Conservation (phyloP, 2,329 filamentous ascomycete species). For the Diaporthe ilicicola region DNA sequence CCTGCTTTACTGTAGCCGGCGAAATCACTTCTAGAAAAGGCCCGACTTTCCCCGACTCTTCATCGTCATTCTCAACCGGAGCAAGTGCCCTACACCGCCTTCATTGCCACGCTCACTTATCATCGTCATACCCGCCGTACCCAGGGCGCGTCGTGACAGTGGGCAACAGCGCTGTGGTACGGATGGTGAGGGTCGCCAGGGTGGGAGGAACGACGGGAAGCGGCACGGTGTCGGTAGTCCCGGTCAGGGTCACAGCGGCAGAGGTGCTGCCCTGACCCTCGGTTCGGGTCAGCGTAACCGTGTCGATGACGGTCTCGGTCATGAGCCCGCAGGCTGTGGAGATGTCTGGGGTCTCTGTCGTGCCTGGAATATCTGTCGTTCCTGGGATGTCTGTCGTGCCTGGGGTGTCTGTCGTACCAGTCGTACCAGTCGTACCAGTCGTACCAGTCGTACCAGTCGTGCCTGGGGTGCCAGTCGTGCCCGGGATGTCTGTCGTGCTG, state of each 20-base stretch:
- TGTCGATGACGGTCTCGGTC: conserved; percentile 17
- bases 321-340: background rate
- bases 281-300: background rate
- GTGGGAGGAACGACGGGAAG: background rate
- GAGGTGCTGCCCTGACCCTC: background rate
- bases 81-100: background rate
- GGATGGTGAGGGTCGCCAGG: background rate
- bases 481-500: background rate
- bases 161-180: background rate
- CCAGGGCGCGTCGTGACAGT: background rate
- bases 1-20: background rate
- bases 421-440: background rate
- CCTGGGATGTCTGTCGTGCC: background rate
- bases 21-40: background rate
- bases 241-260: background rate
- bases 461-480: background rate
- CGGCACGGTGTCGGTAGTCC: background rate
- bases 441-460: background rate
- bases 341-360: background rate
- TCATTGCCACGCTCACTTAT: background rate
- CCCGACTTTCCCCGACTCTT: too few species aligned
- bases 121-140: background rate
- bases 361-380: too few species aligned
- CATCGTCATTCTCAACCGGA: background rate
- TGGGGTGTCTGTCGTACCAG: background rate